phyloP scores from a whole-genome alignment of 192 early-diverging fungal species.

The Coemansia javaensis region DNA sequence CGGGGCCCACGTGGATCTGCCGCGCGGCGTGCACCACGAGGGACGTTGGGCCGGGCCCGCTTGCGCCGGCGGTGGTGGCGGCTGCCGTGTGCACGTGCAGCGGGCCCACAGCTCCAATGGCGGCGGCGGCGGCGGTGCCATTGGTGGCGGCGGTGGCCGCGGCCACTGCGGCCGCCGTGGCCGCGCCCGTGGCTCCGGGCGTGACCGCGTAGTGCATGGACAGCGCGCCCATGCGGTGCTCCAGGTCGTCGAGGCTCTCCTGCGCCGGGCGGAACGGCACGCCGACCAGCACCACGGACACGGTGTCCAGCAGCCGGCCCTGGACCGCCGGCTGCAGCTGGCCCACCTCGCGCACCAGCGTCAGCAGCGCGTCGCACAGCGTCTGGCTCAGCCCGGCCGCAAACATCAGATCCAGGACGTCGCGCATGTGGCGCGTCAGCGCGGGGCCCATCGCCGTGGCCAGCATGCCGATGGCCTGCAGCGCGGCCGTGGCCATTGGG shows the following conservation, averaged over 20 bases:
- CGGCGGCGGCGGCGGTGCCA: neutral
- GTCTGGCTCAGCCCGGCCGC: conserved; percentile 76
- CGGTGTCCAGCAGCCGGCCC: conserved; percentile 81
- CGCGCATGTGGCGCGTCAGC: conserved; percentile 81
- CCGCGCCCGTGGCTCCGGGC: neutral
- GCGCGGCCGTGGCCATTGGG: conserved; percentile 60
- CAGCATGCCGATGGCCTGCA: conserved; percentile 84
- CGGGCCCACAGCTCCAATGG: too few relatives aligned
- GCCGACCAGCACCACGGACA: conserved; percentile 79
- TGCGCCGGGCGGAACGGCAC: conserved; percentile 62
- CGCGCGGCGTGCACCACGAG: conserved; percentile 10
- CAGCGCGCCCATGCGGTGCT: conserved; percentile 16
- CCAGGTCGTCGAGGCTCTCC: conserved; percentile 19
- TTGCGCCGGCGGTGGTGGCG: too few relatives aligned
- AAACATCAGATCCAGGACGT: conserved; percentile 89
- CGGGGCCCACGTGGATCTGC: conserved; percentile 13
- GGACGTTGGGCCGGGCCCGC: conserved; percentile 6
- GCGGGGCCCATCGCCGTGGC: conserved; percentile 87
- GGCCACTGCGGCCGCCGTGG: neutral
- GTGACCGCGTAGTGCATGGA: conserved; percentile 11
- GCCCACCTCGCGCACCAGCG: conserved; percentile 77
- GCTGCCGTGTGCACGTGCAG: too few relatives aligned
- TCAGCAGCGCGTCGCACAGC: conserved; percentile 72
- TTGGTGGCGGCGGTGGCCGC: conserved; percentile 3
- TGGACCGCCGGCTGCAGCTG: conserved; percentile 76